A percentile compares a stretch with the other conserved stretches of the same genome.
phyloP scores from a whole-genome alignment of 768 basidiomycete genomes.

The Pisolithus sp. region DNA sequence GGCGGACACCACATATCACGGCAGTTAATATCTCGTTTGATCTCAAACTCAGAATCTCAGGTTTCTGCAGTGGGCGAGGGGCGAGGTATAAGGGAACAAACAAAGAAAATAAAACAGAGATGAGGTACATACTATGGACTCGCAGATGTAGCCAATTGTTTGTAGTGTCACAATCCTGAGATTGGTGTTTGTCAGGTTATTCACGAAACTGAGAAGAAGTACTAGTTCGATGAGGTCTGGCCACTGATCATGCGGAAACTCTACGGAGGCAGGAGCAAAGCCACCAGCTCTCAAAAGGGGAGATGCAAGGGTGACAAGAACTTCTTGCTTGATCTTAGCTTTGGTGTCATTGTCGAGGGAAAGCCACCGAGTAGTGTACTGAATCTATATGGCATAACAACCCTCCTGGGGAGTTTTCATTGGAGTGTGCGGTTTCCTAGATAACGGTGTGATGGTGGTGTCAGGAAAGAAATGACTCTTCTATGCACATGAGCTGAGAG shows the following conservation, averaged over 20 bases:
- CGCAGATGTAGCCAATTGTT: too few relatives aligned
- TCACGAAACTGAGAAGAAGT: conserved; percentile 83
- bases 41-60: conserved; percentile 79
- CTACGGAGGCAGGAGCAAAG: conserved; percentile 89
- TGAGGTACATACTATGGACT: too few relatives aligned
- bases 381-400: conserved; percentile 47
- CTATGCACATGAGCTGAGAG: conserved; percentile 78
- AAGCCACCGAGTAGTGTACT: conserved; percentile 78
- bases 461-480: conserved; percentile 15
- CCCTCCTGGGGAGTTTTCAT: too few relatives aligned
- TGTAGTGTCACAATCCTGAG: too few relatives aligned
- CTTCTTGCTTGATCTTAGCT: too few relatives aligned
- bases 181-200: conserved; percentile 60
- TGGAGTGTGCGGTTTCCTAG: conserved; percentile 50
- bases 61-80: conserved; percentile 52
- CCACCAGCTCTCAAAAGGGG: conserved; percentile 64
- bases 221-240: conserved; percentile 82
- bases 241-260: conserved; percentile 87
- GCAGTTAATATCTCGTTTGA: conserved; percentile 98
- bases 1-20: conserved; percentile 95
- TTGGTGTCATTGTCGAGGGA: conserved; percentile 61
- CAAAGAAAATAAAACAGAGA: too few relatives aligned
- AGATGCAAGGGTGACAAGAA: too few relatives aligned
- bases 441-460: conserved; percentile 15
- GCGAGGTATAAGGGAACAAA: conserved; percentile 6